Percentiles rank a stretch among this genome's conserved stretches.
Evolutionary conservation across 441 rosid species (phyloP).

Genomic region (Erodium trifolium): DNA sequence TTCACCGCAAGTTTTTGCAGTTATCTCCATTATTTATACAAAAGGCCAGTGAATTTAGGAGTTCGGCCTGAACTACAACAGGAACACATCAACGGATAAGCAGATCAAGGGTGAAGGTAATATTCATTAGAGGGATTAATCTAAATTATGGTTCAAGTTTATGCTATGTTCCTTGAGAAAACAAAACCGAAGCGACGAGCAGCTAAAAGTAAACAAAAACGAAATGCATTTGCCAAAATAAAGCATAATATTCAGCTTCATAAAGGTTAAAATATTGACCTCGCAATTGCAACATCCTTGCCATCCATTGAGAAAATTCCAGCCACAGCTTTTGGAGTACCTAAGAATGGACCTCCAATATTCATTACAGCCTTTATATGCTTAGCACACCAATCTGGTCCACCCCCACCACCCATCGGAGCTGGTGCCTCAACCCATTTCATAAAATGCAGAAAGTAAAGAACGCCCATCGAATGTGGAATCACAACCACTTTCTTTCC

Average conservation of each 20-base stretch:
- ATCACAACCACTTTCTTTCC: conserved; percentile 77
- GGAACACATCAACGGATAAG: not conserved
- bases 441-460: conserved; percentile 66
- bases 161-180: not conserved
- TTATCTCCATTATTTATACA: not conserved
- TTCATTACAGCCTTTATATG: conserved; percentile 87
- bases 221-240: not conserved
- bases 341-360: conserved; percentile 89
- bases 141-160: not conserved
- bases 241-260: not conserved
- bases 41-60: not conserved
- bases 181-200: not conserved
- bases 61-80: not conserved
- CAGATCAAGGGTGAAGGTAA: not conserved
- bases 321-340: conserved; percentile 83
- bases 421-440: conserved; percentile 45
- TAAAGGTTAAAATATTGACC: conserved; percentile 34
- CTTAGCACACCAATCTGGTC: conserved; percentile 81
- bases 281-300: conserved; percentile 86
- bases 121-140: too few species aligned
- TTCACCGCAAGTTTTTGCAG: too few species aligned
- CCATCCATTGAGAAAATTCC: conserved; percentile 97
- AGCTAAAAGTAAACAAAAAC: not conserved
- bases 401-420: conserved; percentile 94
- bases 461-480: conserved; percentile 97